Percentiles rank a stretch among this genome's conserved stretches.
phyloP scores from a whole-genome alignment of 352 stramenopile species.

The Phytopythium cucurbitacearum region DNA sequence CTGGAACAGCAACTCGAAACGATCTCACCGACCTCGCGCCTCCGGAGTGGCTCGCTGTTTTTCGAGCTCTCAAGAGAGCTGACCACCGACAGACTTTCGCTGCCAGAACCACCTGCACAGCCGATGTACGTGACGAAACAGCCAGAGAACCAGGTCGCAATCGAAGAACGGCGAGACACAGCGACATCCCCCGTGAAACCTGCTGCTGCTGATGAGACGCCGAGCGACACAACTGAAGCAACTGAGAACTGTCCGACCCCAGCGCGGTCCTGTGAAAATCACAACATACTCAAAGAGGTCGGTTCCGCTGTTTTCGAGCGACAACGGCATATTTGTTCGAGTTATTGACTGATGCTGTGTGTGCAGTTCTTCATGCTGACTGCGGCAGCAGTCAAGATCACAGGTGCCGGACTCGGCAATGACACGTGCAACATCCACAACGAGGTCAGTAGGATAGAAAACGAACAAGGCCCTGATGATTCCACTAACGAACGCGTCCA shows the following conservation, averaged over 20 bases:
- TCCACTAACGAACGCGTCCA: background rate
- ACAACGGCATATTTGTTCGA: slow-evolving; percentile 8
- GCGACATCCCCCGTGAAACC: too few species aligned
- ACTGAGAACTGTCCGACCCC: slow-evolving; percentile 8
- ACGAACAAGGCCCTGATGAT: slow-evolving; percentile 1
- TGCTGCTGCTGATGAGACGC: background rate
- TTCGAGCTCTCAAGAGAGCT: slow-evolving; percentile 40
- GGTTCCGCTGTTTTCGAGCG: slow-evolving; percentile 10
- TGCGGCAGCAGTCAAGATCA: slow-evolving; percentile 49
- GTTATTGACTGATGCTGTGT: slow-evolving; percentile 9
- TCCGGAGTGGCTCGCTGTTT: slow-evolving; percentile 38
- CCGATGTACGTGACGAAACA: too few species aligned
- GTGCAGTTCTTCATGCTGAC: slow-evolving; percentile 60
- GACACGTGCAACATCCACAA: slow-evolving; percentile 51
- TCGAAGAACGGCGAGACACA: too few species aligned
- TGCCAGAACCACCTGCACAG: background rate
- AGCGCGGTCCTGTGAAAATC: slow-evolving; percentile 12
- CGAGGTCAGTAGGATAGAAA: too few species aligned
- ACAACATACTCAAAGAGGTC: slow-evolving; percentile 50
- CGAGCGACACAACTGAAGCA: slow-evolving; percentile 1
- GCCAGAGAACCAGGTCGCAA: too few species aligned
- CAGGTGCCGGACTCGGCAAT: slow-evolving; percentile 41
- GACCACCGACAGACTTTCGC: slow-evolving; percentile 14
- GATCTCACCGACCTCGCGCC: slow-evolving; percentile 6
- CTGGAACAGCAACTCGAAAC: background rate